Evolutionary conservation across 352 stramenopile genomes (phyloP).

Genomic region (Globisporangium yorkense): DNA sequence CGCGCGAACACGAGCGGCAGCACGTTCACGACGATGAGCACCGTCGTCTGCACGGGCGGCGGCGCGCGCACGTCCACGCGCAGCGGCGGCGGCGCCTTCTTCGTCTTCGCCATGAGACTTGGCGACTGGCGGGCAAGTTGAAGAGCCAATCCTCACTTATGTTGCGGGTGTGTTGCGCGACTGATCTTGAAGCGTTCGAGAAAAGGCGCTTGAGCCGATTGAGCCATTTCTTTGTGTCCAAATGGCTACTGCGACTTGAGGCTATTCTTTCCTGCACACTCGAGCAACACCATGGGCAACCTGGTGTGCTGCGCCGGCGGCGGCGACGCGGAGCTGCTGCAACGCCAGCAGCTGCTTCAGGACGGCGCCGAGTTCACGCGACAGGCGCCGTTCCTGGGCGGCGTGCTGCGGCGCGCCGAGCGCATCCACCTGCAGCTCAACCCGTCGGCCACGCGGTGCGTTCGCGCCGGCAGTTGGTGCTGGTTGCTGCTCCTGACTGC

Average conservation of each 20-base stretch:
- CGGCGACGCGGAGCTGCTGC: conserved; percentile 48
- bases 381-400: conserved; percentile 49
- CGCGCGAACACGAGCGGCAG: conserved; percentile 69
- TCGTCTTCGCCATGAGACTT: neutral
- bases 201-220: neutral
- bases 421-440: conserved; percentile 59
- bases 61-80: neutral
- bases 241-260: neutral
- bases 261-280: neutral
- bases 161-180: neutral
- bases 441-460: conserved; percentile 33
- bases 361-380: conserved; percentile 69
- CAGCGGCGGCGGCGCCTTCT: neutral
- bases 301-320: conserved; percentile 39
- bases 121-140: neutral
- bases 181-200: neutral
- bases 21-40: conserved; percentile 79
- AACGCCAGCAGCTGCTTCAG: conserved; percentile 54
- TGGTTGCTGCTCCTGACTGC: neutral
- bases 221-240: neutral
- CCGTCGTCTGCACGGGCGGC: conserved; percentile 28
- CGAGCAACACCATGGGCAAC: conserved; percentile 46
- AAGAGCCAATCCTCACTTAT: neutral
- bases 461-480: neutral
- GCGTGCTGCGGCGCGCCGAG: conserved; percentile 55